A percentile compares a stretch with the other conserved stretches of the same genome.
Evolutionary conservation across 1,284 basidiomycete species (phyloP).

Genomic region (Boletus coffeatus): DNA sequence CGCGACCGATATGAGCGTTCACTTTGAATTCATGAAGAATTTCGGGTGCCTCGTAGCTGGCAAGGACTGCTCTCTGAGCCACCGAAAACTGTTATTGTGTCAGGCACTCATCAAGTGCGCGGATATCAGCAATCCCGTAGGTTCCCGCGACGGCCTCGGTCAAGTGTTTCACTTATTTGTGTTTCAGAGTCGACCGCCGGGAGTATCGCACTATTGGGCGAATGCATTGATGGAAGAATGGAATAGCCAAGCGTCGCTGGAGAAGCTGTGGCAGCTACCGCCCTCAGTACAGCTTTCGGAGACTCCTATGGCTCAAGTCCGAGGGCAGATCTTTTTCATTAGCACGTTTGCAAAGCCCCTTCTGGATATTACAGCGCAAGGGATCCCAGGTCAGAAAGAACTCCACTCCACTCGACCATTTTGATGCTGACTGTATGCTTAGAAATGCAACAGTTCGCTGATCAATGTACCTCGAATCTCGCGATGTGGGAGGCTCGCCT

Average conservation of each 20-base stretch:
- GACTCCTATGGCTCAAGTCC: constrained; percentile 70
- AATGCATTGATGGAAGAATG: constrained; percentile 84
- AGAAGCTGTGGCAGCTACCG: constrained; percentile 71
- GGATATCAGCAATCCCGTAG: constrained; percentile 93
- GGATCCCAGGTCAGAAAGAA: constrained; percentile 57
- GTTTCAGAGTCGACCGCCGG: constrained; percentile 80
- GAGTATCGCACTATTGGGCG: constrained; percentile 89
- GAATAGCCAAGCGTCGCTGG: constrained; percentile 80
- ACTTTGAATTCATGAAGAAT: constrained; percentile 76
- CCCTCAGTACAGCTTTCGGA: constrained; percentile 63
- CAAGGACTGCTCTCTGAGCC: constrained; percentile 35
- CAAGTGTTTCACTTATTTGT: constrained; percentile 14
- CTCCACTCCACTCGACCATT: neutral
- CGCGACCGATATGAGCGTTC: constrained; percentile 91
- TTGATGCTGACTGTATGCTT: constrained; percentile 15
- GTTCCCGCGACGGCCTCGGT: constrained; percentile 28
- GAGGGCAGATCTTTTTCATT: constrained; percentile 89
- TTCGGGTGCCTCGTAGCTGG: constrained; percentile 47
- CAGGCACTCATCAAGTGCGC: constrained; percentile 93
- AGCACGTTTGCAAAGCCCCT: constrained; percentile 78
- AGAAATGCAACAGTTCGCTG: constrained; percentile 63
- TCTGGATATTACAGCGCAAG: constrained; percentile 66
- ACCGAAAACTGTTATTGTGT: constrained; percentile 70
- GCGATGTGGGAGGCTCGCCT: constrained; percentile 56
- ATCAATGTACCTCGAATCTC: constrained; percentile 62